phyloP scores from a whole-genome alignment of 2,329 filamentous ascomycete genomes.

The Ascocoryne sarcoides region DNA sequence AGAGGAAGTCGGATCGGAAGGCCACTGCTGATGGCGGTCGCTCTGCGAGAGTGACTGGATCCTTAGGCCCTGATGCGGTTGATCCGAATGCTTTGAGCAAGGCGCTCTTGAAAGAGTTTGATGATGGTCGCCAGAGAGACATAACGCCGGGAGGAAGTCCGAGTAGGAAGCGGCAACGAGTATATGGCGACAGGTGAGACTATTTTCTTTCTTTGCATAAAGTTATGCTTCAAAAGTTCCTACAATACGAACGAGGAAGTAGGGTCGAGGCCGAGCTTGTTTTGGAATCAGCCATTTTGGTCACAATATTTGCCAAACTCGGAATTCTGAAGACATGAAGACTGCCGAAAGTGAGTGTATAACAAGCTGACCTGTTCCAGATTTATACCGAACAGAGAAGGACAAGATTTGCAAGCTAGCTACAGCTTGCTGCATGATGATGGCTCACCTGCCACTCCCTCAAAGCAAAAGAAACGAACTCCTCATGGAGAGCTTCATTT shows the following conservation, averaged over 20 bases:
- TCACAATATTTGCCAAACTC: too few species aligned
- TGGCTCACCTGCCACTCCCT: conserved; percentile 84
- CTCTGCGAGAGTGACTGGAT: conserved; percentile 13
- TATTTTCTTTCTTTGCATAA: conserved; percentile 2
- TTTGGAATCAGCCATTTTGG: too few species aligned
- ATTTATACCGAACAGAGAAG: conserved; percentile 90
- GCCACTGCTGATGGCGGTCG: conserved; percentile 15
- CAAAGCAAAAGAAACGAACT: conserved; percentile 72
- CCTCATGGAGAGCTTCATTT: conserved; percentile 89
- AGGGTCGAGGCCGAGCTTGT: too few species aligned
- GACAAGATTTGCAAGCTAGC: conserved; percentile 86
- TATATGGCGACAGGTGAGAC: conserved; percentile 48
- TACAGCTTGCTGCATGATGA: conserved; percentile 90
- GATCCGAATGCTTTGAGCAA: conserved; percentile 51
- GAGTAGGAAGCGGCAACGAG: conserved; percentile 57
- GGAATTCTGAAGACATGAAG: too few species aligned
- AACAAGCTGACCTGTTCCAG: conserved; percentile 15
- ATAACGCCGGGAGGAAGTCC: conserved; percentile 57
- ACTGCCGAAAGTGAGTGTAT: too few species aligned
- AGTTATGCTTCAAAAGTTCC: neutral
- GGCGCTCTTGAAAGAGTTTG: conserved; percentile 49
- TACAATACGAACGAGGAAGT: neutral
- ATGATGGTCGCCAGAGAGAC: conserved; percentile 50
- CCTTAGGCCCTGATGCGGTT: conserved; percentile 17
- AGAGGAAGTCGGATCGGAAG: conserved; percentile 25